A percentile compares a stretch with the other conserved stretches of the same genome.
These are phyloP conservation scores for Schoenoplectus tabernaemontani DNA, from an alignment of 202 grass and related monocot species.

Conservation along the genomic window DNA sequence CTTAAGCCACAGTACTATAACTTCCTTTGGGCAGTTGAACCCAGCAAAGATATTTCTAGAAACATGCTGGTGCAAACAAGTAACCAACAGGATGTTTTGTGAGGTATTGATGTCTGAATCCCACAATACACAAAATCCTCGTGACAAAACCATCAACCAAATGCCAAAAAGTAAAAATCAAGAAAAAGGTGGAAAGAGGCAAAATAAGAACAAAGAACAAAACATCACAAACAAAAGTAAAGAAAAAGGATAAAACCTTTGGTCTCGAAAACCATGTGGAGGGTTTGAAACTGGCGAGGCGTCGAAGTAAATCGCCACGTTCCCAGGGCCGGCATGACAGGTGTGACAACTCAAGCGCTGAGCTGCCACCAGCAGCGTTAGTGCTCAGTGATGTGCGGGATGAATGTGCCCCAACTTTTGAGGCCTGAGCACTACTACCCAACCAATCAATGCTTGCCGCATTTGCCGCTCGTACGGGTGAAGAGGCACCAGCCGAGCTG, in stretches of 20 bases:
- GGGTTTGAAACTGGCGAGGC: conserved; percentile 67
- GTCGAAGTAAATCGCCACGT: conserved; percentile 72
- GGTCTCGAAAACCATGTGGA: conserved; percentile 79
- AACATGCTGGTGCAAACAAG: neutral
- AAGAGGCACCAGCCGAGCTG: conserved; percentile 89
- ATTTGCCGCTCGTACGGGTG: conserved; percentile 73
- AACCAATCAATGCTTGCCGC: conserved; percentile 74
- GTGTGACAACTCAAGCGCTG: conserved; percentile 43
- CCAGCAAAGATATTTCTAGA: neutral
- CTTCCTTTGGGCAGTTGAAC: neutral
- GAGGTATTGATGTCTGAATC: neutral
- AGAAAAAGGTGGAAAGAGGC: conserved; percentile 1
- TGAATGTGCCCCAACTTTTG: conserved; percentile 48
- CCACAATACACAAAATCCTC: neutral
- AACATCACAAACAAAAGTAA: neutral
- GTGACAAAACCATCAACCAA: neutral
- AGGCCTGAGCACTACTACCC: conserved; percentile 55
- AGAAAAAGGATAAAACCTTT: conserved; percentile 37
- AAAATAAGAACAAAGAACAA: neutral
- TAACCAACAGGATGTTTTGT: neutral
- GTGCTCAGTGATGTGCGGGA: conserved; percentile 57
- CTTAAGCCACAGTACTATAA: too few relatives aligned
- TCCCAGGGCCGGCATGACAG: conserved; percentile 89
- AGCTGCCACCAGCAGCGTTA: conserved; percentile 46
- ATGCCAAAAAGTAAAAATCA: neutral